A percentile compares a stretch with the other conserved stretches of the same genome.
Evolutionary conservation across 805 yeast genomes (phyloP).

Genomic region (Blastobotrys chiropterorum): DNA sequence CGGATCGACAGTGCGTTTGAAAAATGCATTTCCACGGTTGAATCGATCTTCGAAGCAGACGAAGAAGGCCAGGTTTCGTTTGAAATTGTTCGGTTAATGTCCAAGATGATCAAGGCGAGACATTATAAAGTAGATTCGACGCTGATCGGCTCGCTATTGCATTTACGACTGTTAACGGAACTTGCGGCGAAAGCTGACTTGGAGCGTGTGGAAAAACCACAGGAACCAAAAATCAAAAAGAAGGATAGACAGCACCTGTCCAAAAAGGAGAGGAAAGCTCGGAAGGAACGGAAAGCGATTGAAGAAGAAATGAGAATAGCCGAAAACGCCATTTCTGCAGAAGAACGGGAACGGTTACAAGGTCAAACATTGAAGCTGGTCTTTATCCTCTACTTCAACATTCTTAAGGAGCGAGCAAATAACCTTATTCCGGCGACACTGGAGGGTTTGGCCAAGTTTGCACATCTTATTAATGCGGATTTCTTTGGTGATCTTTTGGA

Average conservation of each 20-base stretch:
- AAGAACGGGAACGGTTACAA: slow-evolving; percentile 80
- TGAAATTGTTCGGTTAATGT: slow-evolving; percentile 62
- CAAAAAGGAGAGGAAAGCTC: slow-evolving; percentile 80
- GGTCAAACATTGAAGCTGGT: slow-evolving; percentile 73
- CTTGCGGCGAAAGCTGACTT: slow-evolving; percentile 31
- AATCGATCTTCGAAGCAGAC: slow-evolving; percentile 69
- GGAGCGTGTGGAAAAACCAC: slow-evolving; percentile 40
- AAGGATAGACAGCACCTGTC: slow-evolving; percentile 87
- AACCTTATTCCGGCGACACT: slow-evolving; percentile 77
- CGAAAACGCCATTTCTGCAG: slow-evolving; percentile 78
- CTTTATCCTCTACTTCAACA: slow-evolving; percentile 68
- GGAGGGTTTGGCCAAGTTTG: slow-evolving; percentile 86
- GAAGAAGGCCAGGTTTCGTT: slow-evolving; percentile 72
- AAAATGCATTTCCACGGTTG: slow-evolving; percentile 58
- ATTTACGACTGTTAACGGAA: slow-evolving; percentile 42
- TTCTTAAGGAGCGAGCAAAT: slow-evolving; percentile 57
- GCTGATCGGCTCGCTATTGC: slow-evolving; percentile 64
- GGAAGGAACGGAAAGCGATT: slow-evolving; percentile 79
- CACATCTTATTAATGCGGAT: slow-evolving; percentile 89
- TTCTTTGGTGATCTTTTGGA: slow-evolving; percentile 87
- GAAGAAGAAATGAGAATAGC: slow-evolving; percentile 87
- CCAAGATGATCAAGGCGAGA: slow-evolving; percentile 66
- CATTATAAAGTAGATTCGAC: slow-evolving; percentile 79
- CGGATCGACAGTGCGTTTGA: slow-evolving; percentile 43
- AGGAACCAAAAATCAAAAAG: slow-evolving; percentile 55